Percentiles rank a stretch among this genome's conserved stretches.
These are phyloP conservation scores for Ophioceras dolichostomum DNA, from an alignment of 2,329 filamentous ascomycete species.

Conservation along the genomic window DNA sequence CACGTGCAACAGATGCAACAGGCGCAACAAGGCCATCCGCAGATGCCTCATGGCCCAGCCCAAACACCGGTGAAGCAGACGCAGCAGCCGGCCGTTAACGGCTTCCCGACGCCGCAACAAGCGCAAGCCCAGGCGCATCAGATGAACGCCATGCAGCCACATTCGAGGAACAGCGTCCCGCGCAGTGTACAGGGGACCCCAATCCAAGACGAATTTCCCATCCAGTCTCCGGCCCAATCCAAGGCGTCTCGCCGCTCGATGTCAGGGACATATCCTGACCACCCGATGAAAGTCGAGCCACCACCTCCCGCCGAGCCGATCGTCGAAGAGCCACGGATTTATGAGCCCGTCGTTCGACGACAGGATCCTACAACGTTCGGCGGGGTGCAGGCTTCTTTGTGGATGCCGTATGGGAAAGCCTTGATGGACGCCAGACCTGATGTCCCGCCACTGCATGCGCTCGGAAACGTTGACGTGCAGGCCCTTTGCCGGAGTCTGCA, in stretches of 20 bases:
- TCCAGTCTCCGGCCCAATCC: conserved; percentile 30
- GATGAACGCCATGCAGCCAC: conserved; percentile 25
- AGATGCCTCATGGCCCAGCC: conserved; percentile 24
- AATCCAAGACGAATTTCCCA: conserved; percentile 25
- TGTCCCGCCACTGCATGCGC: conserved; percentile 60
- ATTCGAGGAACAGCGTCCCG: conserved; percentile 39
- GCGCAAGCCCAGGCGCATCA: conserved; percentile 33
- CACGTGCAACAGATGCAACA: conserved; percentile 24
- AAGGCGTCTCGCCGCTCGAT: conserved; percentile 15
- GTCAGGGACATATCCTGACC: conserved; percentile 16
- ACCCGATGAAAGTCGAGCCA: conserved; percentile 12
- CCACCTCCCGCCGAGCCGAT: conserved; percentile 15
- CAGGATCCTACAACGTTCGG: too few species aligned
- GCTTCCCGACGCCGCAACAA: conserved; percentile 31
- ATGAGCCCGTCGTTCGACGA: conserved; percentile 45
- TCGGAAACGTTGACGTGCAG: conserved; percentile 82
- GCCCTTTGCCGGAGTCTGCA: conserved; percentile 83
- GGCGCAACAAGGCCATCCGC: conserved; percentile 21
- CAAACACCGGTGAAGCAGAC: conserved; percentile 33
- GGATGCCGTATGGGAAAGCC: too few species aligned
- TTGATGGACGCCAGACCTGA: conserved; percentile 52
- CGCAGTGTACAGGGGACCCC: conserved; percentile 34
- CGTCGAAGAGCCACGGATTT: conserved; percentile 35
- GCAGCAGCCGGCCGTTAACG: conserved; percentile 34
- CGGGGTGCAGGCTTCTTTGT: neutral